Evolutionary conservation across 2,329 filamentous ascomycete genomes (phyloP), one percentile per base, ranked within the genome.

Genomic region (Arthroderma uncinatum): DNA sequence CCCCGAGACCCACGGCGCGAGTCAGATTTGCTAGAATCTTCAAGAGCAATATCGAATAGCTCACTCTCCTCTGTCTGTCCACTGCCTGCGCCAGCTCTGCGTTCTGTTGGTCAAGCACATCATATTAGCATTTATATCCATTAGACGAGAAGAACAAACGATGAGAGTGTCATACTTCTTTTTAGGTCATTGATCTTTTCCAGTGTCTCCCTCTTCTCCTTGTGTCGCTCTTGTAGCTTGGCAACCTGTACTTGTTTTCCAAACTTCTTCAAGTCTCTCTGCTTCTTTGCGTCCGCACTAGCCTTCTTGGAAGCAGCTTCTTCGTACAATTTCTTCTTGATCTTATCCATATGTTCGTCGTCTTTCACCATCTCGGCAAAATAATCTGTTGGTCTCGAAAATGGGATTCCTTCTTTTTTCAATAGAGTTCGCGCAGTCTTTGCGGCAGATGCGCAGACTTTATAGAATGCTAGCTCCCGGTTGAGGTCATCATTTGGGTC

Each of bases 351-450:
- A 73, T 96, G 93, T 66, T 94, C 92, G 70, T 98, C 93, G 67
- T 86, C 89, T 82, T 97, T 97, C 67, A 96, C 85, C 91, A 97
- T 98, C 79, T 98, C 93, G 47, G 93, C 93, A 66, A 98, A 98
- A 76, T 95, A 98, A 75, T 98, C 93, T 57, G 82, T 85, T 2
- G 93, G 93, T 8, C 93, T 82, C 28, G 89, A 86, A 74, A 98
- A 98, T 5, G 87, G 82, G 0, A 92, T 80, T 7, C 86, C 86
- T 72, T 96, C 92, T 62, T 86, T 84, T 68, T 87, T 86, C 23
- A 98, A 79, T 60, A 84, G 76, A n/a, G 76, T 71, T 57, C 92
- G 86, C 1, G 83, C 93, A 59, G 82, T 76, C 62, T 84, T 82
- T 2, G 86, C 89, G 0, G 89, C 89, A 36, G 87, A 83, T 39